These are phyloP conservation scores for Colletotrichum siamense DNA, from an alignment of 2,329 filamentous ascomycete species.

Conservation along the genomic window DNA sequence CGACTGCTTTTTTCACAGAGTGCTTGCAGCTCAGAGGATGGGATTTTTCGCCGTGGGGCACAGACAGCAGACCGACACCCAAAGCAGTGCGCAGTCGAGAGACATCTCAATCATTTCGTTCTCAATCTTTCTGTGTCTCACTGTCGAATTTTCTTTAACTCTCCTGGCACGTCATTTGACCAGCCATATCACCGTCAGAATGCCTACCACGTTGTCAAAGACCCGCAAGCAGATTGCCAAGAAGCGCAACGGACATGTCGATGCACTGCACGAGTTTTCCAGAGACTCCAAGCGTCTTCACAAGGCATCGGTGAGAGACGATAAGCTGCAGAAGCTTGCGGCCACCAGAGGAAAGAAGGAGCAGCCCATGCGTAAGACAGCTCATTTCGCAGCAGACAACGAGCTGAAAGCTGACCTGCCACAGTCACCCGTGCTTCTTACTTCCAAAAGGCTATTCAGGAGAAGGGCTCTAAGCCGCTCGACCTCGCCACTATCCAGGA, in stretches of 20 bases:
- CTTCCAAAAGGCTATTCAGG: constrained; percentile 71
- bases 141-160: neutral
- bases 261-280: constrained; percentile 84
- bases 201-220: constrained; percentile 82
- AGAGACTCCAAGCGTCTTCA: constrained; percentile 84
- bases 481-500: constrained; percentile 63
- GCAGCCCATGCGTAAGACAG: constrained; percentile 68
- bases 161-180: neutral
- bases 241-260: constrained; percentile 78
- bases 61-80: neutral
- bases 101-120: neutral
- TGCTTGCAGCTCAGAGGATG: neutral
- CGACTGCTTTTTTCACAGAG: neutral
- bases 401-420: neutral
- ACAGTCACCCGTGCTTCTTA: constrained; percentile 52
- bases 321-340: constrained; percentile 77
- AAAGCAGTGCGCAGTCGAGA: neutral
- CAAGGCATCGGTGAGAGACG: constrained; percentile 79
- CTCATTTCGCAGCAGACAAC: constrained; percentile 8
- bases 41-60: constrained; percentile 21
- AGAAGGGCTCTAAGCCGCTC: constrained; percentile 56
- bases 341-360: constrained; percentile 76
- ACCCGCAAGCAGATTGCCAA: constrained; percentile 89
- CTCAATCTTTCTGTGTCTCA: neutral
- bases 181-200: constrained; percentile 42